Percentiles rank a stretch among this genome's conserved stretches.
phyloP scores from a whole-genome alignment of 176 grass and related monocot genomes.

The Carex littledalei region DNA sequence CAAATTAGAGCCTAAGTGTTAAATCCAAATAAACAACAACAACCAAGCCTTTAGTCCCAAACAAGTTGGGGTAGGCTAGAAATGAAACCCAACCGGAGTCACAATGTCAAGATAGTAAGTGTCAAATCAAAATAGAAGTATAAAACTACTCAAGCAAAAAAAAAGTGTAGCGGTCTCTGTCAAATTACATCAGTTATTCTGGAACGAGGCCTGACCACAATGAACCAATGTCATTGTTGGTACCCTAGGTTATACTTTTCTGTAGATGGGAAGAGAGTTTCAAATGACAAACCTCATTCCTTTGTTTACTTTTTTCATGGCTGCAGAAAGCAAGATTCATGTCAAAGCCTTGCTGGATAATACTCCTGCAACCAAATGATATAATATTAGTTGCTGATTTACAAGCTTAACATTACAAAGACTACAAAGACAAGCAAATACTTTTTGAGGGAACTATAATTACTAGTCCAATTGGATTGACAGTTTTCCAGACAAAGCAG shows the following conservation, averaged over 20 bases:
- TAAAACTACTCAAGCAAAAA: background rate
- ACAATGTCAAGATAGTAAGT: no score
- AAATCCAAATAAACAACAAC: no score
- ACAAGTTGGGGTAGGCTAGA: no score
- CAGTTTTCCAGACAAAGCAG: background rate
- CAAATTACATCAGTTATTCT: background rate
- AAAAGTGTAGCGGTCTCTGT: background rate
- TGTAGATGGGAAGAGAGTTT: background rate
- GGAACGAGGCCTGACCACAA: background rate
- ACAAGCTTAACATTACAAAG: background rate
- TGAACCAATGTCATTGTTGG: background rate
- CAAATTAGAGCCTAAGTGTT: background rate
- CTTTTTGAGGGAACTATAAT: background rate
- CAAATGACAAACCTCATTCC: slow-evolving; percentile 55
- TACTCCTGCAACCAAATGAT: slow-evolving; percentile 54
- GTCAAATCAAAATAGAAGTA: background rate
- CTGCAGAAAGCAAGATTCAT: slow-evolving; percentile 79
- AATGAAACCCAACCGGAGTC: no score
- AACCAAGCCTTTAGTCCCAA: no score
- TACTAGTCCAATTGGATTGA: background rate
- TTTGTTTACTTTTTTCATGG: slow-evolving; percentile 85
- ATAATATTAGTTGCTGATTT: slow-evolving; percentile 4
- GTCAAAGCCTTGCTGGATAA: slow-evolving; percentile 90
- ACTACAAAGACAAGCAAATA: background rate
- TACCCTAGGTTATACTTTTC: background rate